Evolutionary conservation across 2,329 filamentous ascomycete species (phyloP).

Genomic region (Alternaria consortialis): DNA sequence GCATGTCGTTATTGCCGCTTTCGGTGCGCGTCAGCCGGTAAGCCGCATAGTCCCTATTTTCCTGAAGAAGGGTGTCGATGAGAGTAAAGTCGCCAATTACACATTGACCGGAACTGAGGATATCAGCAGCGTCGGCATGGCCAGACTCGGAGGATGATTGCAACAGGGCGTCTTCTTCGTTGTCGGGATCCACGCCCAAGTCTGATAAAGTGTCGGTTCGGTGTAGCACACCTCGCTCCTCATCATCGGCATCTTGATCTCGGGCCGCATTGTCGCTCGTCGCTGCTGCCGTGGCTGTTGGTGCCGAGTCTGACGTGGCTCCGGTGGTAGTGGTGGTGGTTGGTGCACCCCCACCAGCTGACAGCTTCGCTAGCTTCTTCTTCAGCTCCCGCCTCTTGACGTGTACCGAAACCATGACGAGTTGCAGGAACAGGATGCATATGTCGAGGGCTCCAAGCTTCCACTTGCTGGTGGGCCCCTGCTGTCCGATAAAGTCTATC

Average conservation of each 20-base stretch:
- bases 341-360: conserved; percentile 26
- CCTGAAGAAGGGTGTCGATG: conserved; percentile 53
- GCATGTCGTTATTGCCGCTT: conserved; percentile 39
- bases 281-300: conserved; percentile 14
- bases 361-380: conserved; percentile 45
- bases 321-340: conserved; percentile 5
- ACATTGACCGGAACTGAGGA: conserved; percentile 58
- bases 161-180: conserved; percentile 41
- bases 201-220: conserved; percentile 48
- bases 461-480: conserved; percentile 63
- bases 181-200: conserved; percentile 54
- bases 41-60: conserved; percentile 51
- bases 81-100: conserved; percentile 57
- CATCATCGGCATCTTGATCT: conserved; percentile 65
- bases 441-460: conserved; percentile 64
- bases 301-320: conserved; percentile 20
- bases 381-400: conserved; percentile 62
- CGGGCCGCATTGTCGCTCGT: conserved; percentile 29
- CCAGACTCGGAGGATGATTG: conserved; percentile 37
- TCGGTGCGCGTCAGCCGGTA: conserved; percentile 43
- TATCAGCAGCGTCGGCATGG: conserved; percentile 51
- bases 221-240: conserved; percentile 65
- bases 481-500: conserved; percentile 72
- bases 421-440: conserved; percentile 63
- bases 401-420: conserved; percentile 65